Evolutionary conservation across 148 eudicot genomes (phyloP).

Genomic region (Selenicereus undatus): DNA sequence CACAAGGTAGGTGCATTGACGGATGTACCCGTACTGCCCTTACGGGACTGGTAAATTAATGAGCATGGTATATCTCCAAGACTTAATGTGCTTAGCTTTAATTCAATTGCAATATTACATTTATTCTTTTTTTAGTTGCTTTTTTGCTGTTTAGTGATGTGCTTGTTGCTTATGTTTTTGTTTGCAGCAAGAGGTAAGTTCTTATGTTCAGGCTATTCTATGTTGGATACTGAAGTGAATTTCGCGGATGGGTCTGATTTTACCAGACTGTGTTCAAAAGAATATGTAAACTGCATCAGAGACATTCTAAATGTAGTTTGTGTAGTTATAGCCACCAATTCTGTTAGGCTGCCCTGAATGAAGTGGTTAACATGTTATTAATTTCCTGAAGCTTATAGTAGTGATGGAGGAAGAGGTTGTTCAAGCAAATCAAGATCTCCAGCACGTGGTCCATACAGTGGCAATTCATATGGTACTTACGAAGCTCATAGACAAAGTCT

Average conservation of each 20-base stretch:
- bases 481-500: slow-evolving; percentile 58
- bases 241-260: slow-evolving; percentile 71
- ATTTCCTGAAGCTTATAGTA: slow-evolving; percentile 97
- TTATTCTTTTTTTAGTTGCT: not conserved
- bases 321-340: slow-evolving; percentile 62
- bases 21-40: slow-evolving; percentile 33
- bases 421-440: slow-evolving; percentile 93
- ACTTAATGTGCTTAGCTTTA: not conserved
- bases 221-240: slow-evolving; percentile 82
- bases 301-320: slow-evolving; percentile 48
- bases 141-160: slow-evolving; percentile 28
- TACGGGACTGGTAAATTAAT: slow-evolving; percentile 28
- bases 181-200: slow-evolving; percentile 99
- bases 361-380: slow-evolving; percentile 75
- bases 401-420: slow-evolving; percentile 74
- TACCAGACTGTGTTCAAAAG: slow-evolving; percentile 51
- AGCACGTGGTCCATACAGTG: slow-evolving; percentile 49
- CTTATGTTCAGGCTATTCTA: slow-evolving; percentile 72
- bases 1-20: slow-evolving; percentile 80
- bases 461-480: slow-evolving; percentile 51
- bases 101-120: not conserved
- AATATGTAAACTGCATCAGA: slow-evolving; percentile 50
- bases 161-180: slow-evolving; percentile 51
- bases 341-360: slow-evolving; percentile 43
- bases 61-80: slow-evolving; percentile 1